Percentiles rank a stretch among this genome's conserved stretches.
phyloP scores from a whole-genome alignment of 768 basidiomycete species.

The Tricholoma terreum region DNA sequence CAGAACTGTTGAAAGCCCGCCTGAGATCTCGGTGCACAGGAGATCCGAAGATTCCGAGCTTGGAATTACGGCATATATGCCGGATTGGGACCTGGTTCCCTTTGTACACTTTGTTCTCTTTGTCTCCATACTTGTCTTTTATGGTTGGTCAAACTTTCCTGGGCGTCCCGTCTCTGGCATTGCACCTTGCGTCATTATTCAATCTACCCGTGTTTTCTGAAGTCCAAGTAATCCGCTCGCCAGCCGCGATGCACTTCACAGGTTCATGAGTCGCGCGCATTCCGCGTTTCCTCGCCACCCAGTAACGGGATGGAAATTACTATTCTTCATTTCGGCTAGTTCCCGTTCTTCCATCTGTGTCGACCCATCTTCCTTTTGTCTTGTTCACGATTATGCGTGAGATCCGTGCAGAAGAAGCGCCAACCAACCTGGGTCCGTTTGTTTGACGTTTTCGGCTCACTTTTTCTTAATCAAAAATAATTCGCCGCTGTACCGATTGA shows the following conservation, averaged over 20 bases:
- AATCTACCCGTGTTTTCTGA: too few species aligned
- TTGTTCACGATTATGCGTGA: not conserved
- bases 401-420: not conserved
- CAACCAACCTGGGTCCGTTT: too few species aligned
- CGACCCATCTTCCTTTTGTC: not conserved
- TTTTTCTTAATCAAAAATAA: too few species aligned
- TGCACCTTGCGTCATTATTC: too few species aligned
- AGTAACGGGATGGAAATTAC: not conserved
- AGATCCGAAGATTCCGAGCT: not conserved
- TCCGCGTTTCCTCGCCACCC: not conserved
- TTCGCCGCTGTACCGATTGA: too few species aligned
- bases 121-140: not conserved
- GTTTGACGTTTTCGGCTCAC: too few species aligned
- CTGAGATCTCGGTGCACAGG: not conserved
- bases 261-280: not conserved
- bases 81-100: not conserved
- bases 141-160: not conserved
- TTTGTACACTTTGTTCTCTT: not conserved
- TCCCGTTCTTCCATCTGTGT: not conserved
- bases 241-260: not conserved
- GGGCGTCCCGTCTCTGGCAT: too few species aligned
- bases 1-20: not conserved
- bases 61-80: not conserved
- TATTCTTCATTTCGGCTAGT: not conserved
- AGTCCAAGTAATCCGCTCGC: too few species aligned